Evolutionary conservation across 2,329 filamentous ascomycete genomes (phyloP), one percentile per base, ranked within the genome.

Genomic region (Claviceps sorghi): DNA sequence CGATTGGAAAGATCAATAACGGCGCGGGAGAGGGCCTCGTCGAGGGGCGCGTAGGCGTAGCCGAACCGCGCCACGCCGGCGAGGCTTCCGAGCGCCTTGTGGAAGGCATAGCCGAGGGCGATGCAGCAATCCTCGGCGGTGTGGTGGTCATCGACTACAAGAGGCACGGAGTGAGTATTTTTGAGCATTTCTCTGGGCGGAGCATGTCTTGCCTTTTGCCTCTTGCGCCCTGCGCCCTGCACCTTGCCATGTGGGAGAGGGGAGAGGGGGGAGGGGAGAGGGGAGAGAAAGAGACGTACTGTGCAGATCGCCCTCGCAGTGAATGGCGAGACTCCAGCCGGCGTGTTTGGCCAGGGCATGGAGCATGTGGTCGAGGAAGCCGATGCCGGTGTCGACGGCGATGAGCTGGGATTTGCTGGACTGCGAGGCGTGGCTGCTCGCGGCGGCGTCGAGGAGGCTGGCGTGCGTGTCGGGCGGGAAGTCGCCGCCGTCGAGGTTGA

Each of bases 321-420:
- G 76, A 53, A 98, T 74, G 34, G 82, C 82, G 60, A 98, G 71
- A 72, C 86, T 93, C 93, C 91, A 97, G 57, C 93, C 91, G 6
- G 86, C 83, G 71, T 98, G 93, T 72, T 98, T 97, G 49, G 93
- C 87, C 52, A 97, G 78, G 6, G 93, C 93, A 70, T 98, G 93
- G 49, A 97, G 78, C 91, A 98, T 97, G 75, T 98, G 93, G 72
- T 98, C 93, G 53, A 98, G 77, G 71, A 98, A 98, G 54, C 93
- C 93, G 68, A 98, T 95, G 58, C 93, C 93, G 0, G 91, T 95
- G 75, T 88, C 83, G 59, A 97, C 77, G 64, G 81, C 81, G 65
- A 97, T 96, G 55, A 81, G 82, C 69, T 97, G 93, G 43, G 83
- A 86, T 59, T 84, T 82, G 60, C 86, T 91, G 58, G 82, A 75